Conservation (phyloP, 169 alveolate species). For the Hepatocystis sp. region DNA sequence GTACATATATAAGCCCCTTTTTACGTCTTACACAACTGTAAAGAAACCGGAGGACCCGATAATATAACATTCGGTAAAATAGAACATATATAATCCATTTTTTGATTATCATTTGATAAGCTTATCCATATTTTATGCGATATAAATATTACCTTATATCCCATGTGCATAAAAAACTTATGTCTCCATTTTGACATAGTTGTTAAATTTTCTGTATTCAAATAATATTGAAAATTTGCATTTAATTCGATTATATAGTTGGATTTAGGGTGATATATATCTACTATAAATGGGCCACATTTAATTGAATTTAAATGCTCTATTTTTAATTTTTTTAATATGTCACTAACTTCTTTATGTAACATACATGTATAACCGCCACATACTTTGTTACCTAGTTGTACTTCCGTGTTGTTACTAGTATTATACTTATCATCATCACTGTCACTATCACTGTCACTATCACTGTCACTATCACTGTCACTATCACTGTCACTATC, state of each 20-base stretch:
- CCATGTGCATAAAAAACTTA: constrained; percentile 83
- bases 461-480: background rate
- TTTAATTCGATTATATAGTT: constrained; percentile 63
- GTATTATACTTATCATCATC: background rate
- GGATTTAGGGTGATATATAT: constrained; percentile 52
- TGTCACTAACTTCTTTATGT: constrained; percentile 61
- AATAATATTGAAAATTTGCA: constrained; percentile 64
- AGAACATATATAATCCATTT: constrained; percentile 58
- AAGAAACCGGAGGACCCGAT: constrained; percentile 7
- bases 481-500: background rate
- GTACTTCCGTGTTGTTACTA: background rate
- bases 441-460: background rate
- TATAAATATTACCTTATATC: constrained; percentile 81
- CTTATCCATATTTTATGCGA: constrained; percentile 83
- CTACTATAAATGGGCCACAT: constrained; percentile 73
- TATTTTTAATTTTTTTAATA: constrained; percentile 24
- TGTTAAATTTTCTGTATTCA: constrained; percentile 45
- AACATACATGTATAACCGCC: constrained; percentile 64
- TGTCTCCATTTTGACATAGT: constrained; percentile 81
- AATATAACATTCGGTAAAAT: constrained; percentile 49
- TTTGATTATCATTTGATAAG: constrained; percentile 79
- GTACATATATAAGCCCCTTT: background rate
- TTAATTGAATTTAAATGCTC: constrained; percentile 49
- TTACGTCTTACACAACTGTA: background rate
- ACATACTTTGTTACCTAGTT: constrained; percentile 54